Evolutionary conservation across 2,329 filamentous ascomycete genomes (phyloP).

Genomic region (Xylaria digitata): DNA sequence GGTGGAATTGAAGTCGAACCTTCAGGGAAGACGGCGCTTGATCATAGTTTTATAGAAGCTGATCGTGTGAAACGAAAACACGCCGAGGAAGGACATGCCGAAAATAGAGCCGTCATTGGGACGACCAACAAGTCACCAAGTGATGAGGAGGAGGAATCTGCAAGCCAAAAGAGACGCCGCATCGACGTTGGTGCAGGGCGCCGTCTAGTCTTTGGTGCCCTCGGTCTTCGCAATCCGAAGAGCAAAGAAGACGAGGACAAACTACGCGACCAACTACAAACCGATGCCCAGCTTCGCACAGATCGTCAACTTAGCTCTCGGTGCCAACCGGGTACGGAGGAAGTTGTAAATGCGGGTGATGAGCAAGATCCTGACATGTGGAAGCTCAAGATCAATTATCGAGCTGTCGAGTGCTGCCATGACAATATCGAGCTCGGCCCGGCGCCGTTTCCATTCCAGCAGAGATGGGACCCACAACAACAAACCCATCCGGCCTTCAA

Average conservation of each 20-base stretch:
- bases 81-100: conserved; percentile 22
- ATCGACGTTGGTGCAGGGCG: conserved; percentile 69
- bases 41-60: conserved; percentile 18
- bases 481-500: conserved; percentile 57
- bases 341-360: conserved; percentile 43
- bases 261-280: conserved; percentile 69
- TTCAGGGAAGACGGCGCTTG: conserved; percentile 28
- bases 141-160: conserved; percentile 35
- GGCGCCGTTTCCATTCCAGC: conserved; percentile 89
- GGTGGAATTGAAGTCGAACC: conserved; percentile 63
- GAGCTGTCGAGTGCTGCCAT: conserved; percentile 86
- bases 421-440: conserved; percentile 74
- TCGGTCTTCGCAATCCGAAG: conserved; percentile 76
- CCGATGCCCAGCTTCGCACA: conserved; percentile 58
- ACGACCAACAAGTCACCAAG: conserved; percentile 18
- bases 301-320: conserved; percentile 50
- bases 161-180: conserved; percentile 50
- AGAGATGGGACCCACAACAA: conserved; percentile 87
- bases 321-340: conserved; percentile 40
- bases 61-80: conserved; percentile 44
- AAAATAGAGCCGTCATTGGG: conserved; percentile 14
- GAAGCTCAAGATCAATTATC: conserved; percentile 78
- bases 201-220: conserved; percentile 76
- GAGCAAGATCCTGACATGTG: conserved; percentile 71
- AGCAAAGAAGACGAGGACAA: conserved; percentile 75